Percentiles rank a stretch among this genome's conserved stretches.
Conservation (phyloP, 805 yeast genomes). For the Naumovozyma castellii region DNA sequence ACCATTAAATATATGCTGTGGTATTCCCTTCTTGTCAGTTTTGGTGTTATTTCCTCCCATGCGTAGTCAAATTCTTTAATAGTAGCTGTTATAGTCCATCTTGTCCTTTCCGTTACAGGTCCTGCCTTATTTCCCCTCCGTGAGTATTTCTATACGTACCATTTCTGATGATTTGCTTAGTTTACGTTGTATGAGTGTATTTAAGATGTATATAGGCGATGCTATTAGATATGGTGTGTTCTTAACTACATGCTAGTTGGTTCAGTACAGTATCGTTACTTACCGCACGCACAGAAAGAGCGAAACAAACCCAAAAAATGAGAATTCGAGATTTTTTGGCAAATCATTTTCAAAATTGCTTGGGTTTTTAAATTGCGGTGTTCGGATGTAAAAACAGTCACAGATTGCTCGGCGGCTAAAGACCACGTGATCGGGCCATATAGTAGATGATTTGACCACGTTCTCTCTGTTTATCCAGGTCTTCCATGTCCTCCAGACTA, state of each 20-base stretch:
- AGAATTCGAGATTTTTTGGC: no score
- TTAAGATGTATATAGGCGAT: constrained; percentile 3
- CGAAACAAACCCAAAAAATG: no score
- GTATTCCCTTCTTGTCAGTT: no score
- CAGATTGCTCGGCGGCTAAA: not conserved
- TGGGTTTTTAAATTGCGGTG: not conserved
- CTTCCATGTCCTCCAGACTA: constrained; percentile 11
- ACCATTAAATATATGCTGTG: no score
- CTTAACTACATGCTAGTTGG: no score
- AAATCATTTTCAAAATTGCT: not conserved
- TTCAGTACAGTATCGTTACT: no score
- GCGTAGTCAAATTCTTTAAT: no score
- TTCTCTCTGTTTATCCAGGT: constrained; percentile 30
- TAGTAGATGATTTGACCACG: constrained; percentile 59
- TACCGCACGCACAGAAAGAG: no score
- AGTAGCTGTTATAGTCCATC: no score
- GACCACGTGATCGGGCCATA: constrained; percentile 31
- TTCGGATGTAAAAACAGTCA: not conserved
- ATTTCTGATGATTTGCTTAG: constrained; percentile 2
- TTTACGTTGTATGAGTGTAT: not conserved
- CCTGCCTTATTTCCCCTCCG: not conserved
- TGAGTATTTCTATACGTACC: constrained; percentile 3
- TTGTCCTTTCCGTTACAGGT: not conserved
- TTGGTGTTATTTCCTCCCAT: no score
- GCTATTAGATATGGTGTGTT: not conserved